Percentiles rank a stretch among this genome's conserved stretches.
These are phyloP conservation scores for Glycine soja DNA, from an alignment of 306 rosid species.

Conservation along the genomic window DNA sequence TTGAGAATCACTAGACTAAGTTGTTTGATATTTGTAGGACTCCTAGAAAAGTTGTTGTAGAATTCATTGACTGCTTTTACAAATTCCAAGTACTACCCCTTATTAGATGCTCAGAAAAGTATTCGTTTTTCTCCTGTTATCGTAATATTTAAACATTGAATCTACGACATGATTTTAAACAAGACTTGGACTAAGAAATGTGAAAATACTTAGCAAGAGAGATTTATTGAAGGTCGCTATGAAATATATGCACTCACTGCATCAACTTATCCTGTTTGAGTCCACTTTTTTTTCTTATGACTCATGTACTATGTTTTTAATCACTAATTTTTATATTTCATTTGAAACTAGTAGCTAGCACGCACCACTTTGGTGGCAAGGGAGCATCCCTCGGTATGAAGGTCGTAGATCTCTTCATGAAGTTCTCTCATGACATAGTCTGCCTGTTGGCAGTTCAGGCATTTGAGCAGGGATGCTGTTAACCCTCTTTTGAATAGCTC, in stretches of 20 bases:
- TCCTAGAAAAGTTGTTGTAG: background rate
- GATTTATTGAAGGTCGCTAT: background rate
- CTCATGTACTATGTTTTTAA: background rate
- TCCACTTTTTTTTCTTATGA: too few species aligned
- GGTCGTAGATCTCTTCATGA: too few species aligned
- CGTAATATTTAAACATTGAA: background rate
- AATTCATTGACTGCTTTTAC: background rate
- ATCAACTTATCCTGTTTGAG: background rate
- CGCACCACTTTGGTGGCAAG: too few species aligned
- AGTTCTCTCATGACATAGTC: too few species aligned
- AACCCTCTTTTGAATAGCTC: too few species aligned
- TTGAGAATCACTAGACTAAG: background rate
- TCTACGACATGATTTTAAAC: too few species aligned
- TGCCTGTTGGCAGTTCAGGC: too few species aligned
- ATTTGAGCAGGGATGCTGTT: too few species aligned
- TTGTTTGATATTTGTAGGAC: background rate
- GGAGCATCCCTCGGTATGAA: too few species aligned
- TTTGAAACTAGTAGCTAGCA: too few species aligned
- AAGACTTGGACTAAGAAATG: background rate
- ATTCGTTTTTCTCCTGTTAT: background rate
- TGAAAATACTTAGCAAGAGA: background rate
- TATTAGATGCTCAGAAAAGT: background rate
- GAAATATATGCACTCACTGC: background rate
- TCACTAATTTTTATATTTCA: background rate
- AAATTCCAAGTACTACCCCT: background rate